phyloP scores from a whole-genome alignment of 2,329 filamentous ascomycete genomes.

The Fusarium buxicola region DNA sequence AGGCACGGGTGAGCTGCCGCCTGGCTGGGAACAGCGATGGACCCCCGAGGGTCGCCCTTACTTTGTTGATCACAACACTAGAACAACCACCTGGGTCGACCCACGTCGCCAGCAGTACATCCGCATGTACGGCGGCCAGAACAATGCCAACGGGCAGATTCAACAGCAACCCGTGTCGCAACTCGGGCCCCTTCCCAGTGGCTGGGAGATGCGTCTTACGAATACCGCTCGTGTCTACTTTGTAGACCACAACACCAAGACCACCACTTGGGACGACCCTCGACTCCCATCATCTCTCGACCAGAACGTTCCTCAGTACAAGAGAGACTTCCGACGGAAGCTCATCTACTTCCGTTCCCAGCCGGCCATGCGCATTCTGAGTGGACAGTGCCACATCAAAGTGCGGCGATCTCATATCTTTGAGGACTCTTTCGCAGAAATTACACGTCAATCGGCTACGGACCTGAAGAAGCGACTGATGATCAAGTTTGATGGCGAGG shows the following conservation, averaged over 20 bases:
- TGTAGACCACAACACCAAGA: slow-evolving; percentile 99
- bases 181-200: slow-evolving; percentile 92
- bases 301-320: slow-evolving; percentile 99
- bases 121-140: slow-evolving; percentile 92
- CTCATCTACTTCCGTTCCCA: slow-evolving; percentile 99
- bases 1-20: slow-evolving; percentile 92
- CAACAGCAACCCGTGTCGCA: slow-evolving; percentile 98
- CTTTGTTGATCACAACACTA: slow-evolving; percentile 98
- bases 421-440: slow-evolving; percentile 98
- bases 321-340: slow-evolving; percentile 97
- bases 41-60: slow-evolving; percentile 96
- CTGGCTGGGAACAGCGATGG: slow-evolving; percentile 95
- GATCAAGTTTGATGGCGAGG: slow-evolving; percentile 99
- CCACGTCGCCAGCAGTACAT: slow-evolving; percentile 98
- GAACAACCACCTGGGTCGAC: slow-evolving; percentile 98
- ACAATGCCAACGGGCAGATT: slow-evolving; percentile 85
- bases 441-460: slow-evolving; percentile 93
- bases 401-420: slow-evolving; percentile 97
- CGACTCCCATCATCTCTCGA: slow-evolving; percentile 94
- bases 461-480: slow-evolving; percentile 98
- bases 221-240: slow-evolving; percentile 99
- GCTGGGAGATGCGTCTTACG: slow-evolving; percentile 99
- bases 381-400: slow-evolving; percentile 98
- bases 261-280: slow-evolving; percentile 98
- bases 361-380: slow-evolving; percentile 93